Evolutionary conservation across 495 filamentous ascomycete genomes (phyloP).

Genomic region (Collariella sp.): DNA sequence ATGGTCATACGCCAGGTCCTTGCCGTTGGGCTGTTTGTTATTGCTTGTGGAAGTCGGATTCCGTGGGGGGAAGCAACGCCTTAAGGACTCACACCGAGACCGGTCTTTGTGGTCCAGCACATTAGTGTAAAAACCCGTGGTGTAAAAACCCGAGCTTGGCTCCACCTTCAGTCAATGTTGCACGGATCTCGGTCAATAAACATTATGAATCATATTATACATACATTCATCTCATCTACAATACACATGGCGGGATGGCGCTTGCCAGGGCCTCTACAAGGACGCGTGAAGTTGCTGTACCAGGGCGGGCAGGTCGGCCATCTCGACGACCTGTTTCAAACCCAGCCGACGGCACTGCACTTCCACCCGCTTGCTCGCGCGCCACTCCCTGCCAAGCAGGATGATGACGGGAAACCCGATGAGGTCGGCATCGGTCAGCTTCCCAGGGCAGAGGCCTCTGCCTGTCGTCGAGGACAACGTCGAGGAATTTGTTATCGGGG

Average conservation of each 20-base stretch:
- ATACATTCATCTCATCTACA: no score
- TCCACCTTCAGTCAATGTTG: no score
- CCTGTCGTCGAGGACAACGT: conserved; percentile 68
- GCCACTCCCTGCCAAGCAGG: conserved; percentile 70
- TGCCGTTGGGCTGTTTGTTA: no score
- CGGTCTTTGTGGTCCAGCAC: no score
- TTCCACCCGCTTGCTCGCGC: conserved; percentile 52
- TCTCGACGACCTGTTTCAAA: conserved; percentile 18
- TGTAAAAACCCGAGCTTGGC: no score
- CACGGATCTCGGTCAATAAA: no score
- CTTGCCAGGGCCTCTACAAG: background rate
- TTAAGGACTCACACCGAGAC: no score
- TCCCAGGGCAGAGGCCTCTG: conserved; percentile 64
- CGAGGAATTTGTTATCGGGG: conserved; percentile 26
- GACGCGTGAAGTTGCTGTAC: conserved; percentile 6
- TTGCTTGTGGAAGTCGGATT: no score
- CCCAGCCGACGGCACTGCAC: conserved; percentile 62
- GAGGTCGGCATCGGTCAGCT: conserved; percentile 78
- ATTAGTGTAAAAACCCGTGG: no score
- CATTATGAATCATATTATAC: no score
- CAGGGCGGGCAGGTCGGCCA: conserved; percentile 20
- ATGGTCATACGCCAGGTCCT: no score
- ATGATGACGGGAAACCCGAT: conserved; percentile 81
- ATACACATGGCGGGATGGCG: background rate
- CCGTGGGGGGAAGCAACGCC: no score